These are phyloP conservation scores for Irpex rosettiformis DNA, from an alignment of 1,284 basidiomycete species.

Conservation along the genomic window DNA sequence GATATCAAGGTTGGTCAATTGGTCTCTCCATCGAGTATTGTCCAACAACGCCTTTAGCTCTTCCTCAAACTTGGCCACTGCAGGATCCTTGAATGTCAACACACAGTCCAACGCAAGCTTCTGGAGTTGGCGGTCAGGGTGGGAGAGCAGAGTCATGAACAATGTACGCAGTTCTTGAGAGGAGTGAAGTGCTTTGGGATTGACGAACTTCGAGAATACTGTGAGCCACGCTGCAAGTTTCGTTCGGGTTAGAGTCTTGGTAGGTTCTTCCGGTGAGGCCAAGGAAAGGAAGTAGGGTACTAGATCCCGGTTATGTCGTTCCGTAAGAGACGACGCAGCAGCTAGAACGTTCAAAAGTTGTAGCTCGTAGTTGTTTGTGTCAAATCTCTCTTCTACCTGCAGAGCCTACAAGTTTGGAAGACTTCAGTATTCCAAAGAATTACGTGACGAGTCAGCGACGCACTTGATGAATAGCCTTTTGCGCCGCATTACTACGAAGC, in stretches of 20 bases:
- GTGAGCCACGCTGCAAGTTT: constrained; percentile 77
- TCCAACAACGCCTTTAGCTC: constrained; percentile 76
- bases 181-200: constrained; percentile 83
- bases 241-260: constrained; percentile 43
- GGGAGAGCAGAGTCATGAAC: constrained; percentile 78
- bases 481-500: constrained; percentile 32
- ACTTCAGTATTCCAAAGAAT: neutral
- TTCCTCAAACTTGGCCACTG: constrained; percentile 65
- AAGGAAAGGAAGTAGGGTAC: constrained; percentile 76
- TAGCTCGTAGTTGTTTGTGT: constrained; percentile 71
- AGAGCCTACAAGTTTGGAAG: constrained; percentile 43
- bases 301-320: constrained; percentile 82
- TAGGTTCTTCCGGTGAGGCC: constrained; percentile 35
- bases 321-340: constrained; percentile 66
- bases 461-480: constrained; percentile 34
- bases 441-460: constrained; percentile 6
- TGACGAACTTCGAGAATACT: constrained; percentile 86
- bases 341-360: constrained; percentile 74
- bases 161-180: constrained; percentile 65
- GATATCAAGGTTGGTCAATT: constrained; percentile 74
- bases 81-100: constrained; percentile 79
- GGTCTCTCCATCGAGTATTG: constrained; percentile 86
- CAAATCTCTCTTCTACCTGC: constrained; percentile 63
- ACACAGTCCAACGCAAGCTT: constrained; percentile 77
- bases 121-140: constrained; percentile 84